Evolutionary conservation across 2,329 filamentous ascomycete species (phyloP).

Genomic region (Fusarium sp.): DNA sequence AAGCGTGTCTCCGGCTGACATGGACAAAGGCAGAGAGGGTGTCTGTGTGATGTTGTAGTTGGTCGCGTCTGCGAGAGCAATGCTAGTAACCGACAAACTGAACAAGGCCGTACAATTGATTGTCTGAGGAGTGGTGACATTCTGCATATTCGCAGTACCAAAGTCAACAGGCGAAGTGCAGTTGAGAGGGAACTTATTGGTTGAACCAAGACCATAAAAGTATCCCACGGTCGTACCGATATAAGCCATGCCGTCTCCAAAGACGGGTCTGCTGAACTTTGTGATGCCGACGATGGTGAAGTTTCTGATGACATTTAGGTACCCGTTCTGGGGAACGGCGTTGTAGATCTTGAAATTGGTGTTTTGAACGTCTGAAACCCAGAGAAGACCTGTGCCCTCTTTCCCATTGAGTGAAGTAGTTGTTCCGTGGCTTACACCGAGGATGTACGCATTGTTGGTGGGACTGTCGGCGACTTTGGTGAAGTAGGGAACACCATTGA

Average conservation of each 20-base stretch:
- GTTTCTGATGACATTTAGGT: slow-evolving; percentile 62
- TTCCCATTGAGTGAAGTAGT: slow-evolving; percentile 67
- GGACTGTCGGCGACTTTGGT: slow-evolving; percentile 65
- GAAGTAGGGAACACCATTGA: slow-evolving; percentile 65
- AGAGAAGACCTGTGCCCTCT: slow-evolving; percentile 67
- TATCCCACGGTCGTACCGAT: slow-evolving; percentile 65
- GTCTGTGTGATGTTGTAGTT: slow-evolving; percentile 56
- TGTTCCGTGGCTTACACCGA: slow-evolving; percentile 69
- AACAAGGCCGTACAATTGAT: slow-evolving; percentile 65
- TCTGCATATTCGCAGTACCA: slow-evolving; percentile 59
- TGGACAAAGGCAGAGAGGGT: slow-evolving; percentile 50
- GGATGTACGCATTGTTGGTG: slow-evolving; percentile 63
- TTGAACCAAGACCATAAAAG: slow-evolving; percentile 68
- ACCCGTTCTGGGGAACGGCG: slow-evolving; percentile 62
- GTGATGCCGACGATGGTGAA: slow-evolving; percentile 65
- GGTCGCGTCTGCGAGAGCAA: slow-evolving; percentile 53
- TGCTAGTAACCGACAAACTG: slow-evolving; percentile 56
- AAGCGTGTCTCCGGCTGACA: slow-evolving; percentile 57
- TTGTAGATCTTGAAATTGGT: slow-evolving; percentile 66
- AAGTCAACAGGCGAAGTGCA: slow-evolving; percentile 65
- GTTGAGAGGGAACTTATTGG: slow-evolving; percentile 66
- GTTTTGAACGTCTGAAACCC: slow-evolving; percentile 69
- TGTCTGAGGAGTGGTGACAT: slow-evolving; percentile 42
- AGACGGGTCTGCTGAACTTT: slow-evolving; percentile 70
- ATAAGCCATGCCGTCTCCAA: slow-evolving; percentile 68